Evolutionary conservation across 148 eudicot species (phyloP), one percentile per base, ranked within the genome.

Genomic region (Arbutus unedo): DNA sequence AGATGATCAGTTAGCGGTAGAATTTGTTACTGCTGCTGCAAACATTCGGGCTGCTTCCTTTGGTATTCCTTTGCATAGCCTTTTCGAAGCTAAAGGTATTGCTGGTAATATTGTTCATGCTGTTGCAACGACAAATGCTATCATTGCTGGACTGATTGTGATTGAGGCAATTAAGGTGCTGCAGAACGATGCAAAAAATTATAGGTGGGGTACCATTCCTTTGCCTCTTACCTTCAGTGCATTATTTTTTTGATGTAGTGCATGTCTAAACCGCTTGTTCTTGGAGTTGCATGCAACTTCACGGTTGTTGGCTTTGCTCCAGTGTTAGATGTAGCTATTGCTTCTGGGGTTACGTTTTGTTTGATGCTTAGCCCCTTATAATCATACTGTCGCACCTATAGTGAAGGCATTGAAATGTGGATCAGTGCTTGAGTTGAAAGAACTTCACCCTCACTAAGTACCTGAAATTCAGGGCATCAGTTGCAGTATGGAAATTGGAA

Each of bases 81-180:
- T 96, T 74, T 96, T 96, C 84, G 99, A 93, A 91, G 98, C 99
- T 57, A 96, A 96, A 89, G 99, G 99, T 78, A 92, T 96, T 82
- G 99, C 99, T 82, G 99, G 99, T 71, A 93, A 96, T 87, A 96
- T 96, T 86, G 92, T 96, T 81, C 99, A 96, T 89, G 99, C 99
- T 80, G 98, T 96, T 88, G 99, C 99, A 68, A 96, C 98, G 59
- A 96, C 99, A 50, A 96, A 96, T 89, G 99, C 99, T 85, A 84
- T 93, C 76, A 88, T 96, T 90, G 92, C 99, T 74, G 99, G 99
- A 82, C 86, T 96, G 90, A 90, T 96, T 76, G 99, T 96, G 80
- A 93, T 92, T 44, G 99, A 96, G 89, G 98, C 99, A 66, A 91
- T 94, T 70, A 96, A 94, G 90, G 94, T 96, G 91, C 91, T 96